phyloP scores from a whole-genome alignment of 148 eudicot genomes.

The Chenopodium album region DNA sequence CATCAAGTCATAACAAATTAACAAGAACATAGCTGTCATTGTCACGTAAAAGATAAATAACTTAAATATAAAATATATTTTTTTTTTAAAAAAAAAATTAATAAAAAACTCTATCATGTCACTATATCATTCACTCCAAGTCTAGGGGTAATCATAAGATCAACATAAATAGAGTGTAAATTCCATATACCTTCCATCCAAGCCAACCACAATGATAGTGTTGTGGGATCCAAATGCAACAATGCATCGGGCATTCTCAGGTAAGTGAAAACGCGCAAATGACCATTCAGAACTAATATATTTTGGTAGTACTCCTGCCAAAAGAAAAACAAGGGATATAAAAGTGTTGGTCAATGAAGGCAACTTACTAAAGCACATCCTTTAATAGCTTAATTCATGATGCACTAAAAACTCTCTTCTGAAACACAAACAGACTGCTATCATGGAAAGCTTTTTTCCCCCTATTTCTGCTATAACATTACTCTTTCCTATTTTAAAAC shows the following conservation, averaged over 20 bases:
- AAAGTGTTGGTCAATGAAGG: slow-evolving; percentile 8
- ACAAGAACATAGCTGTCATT: neutral
- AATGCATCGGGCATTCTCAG: slow-evolving; percentile 64
- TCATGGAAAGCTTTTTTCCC: neutral
- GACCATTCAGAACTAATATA: slow-evolving; percentile 99
- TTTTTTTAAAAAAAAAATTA: no score
- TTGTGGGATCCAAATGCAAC: slow-evolving; percentile 87
- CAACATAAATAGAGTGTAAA: neutral
- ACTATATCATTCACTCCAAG: neutral
- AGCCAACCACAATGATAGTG: slow-evolving; percentile 64
- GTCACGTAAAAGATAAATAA: neutral
- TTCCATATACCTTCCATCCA: slow-evolving; percentile 79
- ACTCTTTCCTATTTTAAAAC: neutral
- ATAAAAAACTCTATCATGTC: neutral
- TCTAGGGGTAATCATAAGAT: neutral
- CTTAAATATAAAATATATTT: neutral
- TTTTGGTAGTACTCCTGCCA: slow-evolving; percentile 77
- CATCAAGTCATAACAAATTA: no score
- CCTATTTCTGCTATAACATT: neutral
- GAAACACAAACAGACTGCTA: neutral
- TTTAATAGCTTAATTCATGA: neutral
- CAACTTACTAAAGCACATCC: neutral
- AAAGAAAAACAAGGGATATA: slow-evolving; percentile 6
- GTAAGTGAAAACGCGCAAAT: slow-evolving; percentile 86
- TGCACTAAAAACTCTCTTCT: neutral